Base-by-base conservation (phyloP, 257 asterid species). In the Nicotiana benthamiana region DNA sequence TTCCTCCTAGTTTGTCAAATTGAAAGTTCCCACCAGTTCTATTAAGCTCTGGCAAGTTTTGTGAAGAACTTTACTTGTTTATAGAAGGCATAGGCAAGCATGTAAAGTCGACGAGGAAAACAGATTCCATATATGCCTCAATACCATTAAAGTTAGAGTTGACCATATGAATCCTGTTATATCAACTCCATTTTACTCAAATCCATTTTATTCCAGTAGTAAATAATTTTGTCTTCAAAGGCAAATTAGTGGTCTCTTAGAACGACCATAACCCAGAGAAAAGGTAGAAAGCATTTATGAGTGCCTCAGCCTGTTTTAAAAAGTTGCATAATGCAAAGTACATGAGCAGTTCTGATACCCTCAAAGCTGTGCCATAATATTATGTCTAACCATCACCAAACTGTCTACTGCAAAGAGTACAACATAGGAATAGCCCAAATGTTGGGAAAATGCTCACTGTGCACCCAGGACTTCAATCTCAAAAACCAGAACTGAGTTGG, bases 401-500 rank as follows among this genome's bases (percentile, higher is more conserved):
- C 48, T 16, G 48, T 28, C 74, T 46, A 46, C 40, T 46, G 6
- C 6, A 7, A 6, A 48, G 78, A 24, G 61, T 46, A 48, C 9
- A 43, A 72, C 59, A 15, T 24, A 12, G 8, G 61, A 17, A 48
- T 4, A 46, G 61, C 78, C 24, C 78, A 72, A 48, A 46, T 72
- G 4, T 24, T 46, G 12, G 8, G 24, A 26, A 74, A 74, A 15
- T 24, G 26, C 36, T 84, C 80, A 95, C 89, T 92, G 62, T 10
- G 82, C 85, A 2, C 89, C 76, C 54, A 95, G 88, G 70, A 95
- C 96, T 89, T 94, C 99, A 83, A 96, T 92, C 97, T 96, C 99
- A 43, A 93, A 93, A 79, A 83, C 87, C 84, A 96, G 86, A 62
- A 63, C 91, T 0, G 99, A 92, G 90, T 96, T 94, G 4, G 98